Conservation (phyloP, 306 rosid genomes). For the Pachyrhizus erosus region DNA sequence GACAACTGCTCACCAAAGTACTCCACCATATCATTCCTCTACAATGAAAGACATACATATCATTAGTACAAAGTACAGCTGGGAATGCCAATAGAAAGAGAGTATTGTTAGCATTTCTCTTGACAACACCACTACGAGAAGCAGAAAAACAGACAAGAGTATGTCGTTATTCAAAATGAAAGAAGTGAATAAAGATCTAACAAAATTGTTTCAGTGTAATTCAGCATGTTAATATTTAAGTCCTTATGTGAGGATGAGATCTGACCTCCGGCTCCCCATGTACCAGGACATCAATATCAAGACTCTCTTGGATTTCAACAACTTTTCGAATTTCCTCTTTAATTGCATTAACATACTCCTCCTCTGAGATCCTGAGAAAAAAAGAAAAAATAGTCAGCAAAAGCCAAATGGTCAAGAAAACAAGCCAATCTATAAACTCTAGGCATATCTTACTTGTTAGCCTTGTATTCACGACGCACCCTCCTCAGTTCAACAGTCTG, state of each 20-base stretch:
- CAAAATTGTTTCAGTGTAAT: background rate
- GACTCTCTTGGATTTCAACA: constrained; percentile 83
- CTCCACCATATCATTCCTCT: constrained; percentile 96
- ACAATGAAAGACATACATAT: constrained; percentile 42
- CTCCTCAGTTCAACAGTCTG: constrained; percentile 86
- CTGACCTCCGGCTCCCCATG: constrained; percentile 95
- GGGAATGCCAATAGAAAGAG: too few relatives aligned
- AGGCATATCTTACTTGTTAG: constrained; percentile 65
- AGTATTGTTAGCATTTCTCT: too few relatives aligned
- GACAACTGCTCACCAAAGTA: constrained; percentile 92
- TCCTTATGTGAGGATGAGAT: constrained; percentile 33
- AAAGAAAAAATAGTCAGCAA: background rate
- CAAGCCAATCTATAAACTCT: constrained; percentile 24
- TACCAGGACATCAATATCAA: constrained; percentile 86
- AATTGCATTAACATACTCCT: constrained; percentile 71
- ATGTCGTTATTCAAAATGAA: too few relatives aligned
- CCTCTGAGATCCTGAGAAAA: constrained; percentile 76
- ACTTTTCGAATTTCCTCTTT: constrained; percentile 77
- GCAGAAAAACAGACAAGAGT: too few relatives aligned
- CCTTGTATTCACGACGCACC: constrained; percentile 92
- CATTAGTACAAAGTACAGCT: constrained; percentile 34
- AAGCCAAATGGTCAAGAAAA: constrained; percentile 22
- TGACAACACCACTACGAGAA: background rate
- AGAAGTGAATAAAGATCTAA: too few relatives aligned
- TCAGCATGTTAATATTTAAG: background rate